Base-by-base conservation (phyloP, 2,329 filamentous ascomycete genomes). In the Mollisia scopiformis region DNA sequence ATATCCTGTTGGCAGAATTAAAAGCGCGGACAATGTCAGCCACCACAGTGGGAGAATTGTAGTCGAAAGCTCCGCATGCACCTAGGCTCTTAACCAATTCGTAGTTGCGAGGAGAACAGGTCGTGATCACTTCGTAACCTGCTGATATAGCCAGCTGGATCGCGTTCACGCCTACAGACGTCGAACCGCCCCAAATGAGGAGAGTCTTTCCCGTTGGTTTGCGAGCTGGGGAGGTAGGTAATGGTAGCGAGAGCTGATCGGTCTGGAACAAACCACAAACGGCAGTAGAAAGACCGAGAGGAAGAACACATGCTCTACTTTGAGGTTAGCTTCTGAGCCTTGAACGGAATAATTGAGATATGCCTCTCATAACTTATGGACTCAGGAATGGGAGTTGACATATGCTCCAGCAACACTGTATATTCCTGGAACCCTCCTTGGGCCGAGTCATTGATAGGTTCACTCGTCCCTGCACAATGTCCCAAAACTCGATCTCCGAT, bases 401-500 rank as follows among this genome's bases (percentile, higher is more conserved):
- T 37, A 39, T 59, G 21, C 3, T 58, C 56, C 16, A 41, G 6
- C 10, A 73, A 21, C 3, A 72, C 59, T 16, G 67, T 66, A 62
- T 72, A 75, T 11, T 65, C 53, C 52, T 76, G 73, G 57, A 76
- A 76, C 1, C 59, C 74, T 7, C 64, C 58, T 57, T 72, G 60
- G 13, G 66, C 64, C 1, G 28, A 23, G 10, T 50, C 49, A 21
- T 77, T 74, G 58, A 80, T 73, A 13, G 76, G 19, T 53, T 37
- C 2, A 55, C 49, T 16, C 41, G 57, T 28, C 43, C 43, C 43
- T 10, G 16, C 16, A 68, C 66, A 8, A 13, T 66, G 58, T n/a
- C 69, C 71, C 58, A 80, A 70, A 57, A 87, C 82, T 46, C 78
- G 77, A 74, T 86, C 83, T 60, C 84, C 84, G 55, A 77, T 72